Conservation (phyloP, 176 grass and related monocot species). For the Rhipidocladum racemiflorum region DNA sequence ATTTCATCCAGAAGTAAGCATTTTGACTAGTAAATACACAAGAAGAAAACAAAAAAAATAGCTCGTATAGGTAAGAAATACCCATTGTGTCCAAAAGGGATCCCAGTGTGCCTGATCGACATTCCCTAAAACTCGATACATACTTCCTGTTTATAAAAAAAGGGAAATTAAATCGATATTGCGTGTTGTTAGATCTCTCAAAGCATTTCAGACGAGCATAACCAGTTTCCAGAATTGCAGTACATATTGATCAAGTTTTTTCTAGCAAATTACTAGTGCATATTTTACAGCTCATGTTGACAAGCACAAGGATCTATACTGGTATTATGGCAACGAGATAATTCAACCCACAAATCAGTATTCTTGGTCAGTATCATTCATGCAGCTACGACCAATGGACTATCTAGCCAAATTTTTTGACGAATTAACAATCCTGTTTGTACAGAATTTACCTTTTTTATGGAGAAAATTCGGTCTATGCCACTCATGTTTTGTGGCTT, state of each 20-base stretch:
- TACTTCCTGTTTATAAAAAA: conserved; percentile 58
- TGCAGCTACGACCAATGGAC: neutral
- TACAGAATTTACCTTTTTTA: neutral
- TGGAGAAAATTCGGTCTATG: too few relatives aligned
- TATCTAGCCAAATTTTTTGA: neutral
- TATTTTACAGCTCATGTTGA: neutral
- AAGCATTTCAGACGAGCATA: neutral
- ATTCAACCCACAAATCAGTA: conserved; percentile 19
- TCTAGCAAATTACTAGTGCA: conserved; percentile 7
- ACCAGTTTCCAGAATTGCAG: conserved; percentile 21
- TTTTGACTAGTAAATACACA: conserved; percentile 8
- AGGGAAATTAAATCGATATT: neutral
- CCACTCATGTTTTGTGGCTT: too few relatives aligned
- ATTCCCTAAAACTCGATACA: conserved; percentile 82
- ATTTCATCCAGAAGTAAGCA: neutral
- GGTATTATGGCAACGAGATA: neutral
- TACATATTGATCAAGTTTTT: conserved; percentile 24
- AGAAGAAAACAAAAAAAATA: neutral
- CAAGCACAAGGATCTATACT: neutral
- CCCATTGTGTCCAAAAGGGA: conserved; percentile 76
- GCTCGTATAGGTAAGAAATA: conserved; percentile 23
- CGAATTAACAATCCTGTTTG: neutral
- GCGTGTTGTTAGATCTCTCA: neutral
- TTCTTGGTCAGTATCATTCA: neutral
- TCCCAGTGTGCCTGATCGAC: conserved; percentile 55